phyloP scores from a whole-genome alignment of 176 grass and related monocot genomes.

The Bolboschoenus planiculmis region DNA sequence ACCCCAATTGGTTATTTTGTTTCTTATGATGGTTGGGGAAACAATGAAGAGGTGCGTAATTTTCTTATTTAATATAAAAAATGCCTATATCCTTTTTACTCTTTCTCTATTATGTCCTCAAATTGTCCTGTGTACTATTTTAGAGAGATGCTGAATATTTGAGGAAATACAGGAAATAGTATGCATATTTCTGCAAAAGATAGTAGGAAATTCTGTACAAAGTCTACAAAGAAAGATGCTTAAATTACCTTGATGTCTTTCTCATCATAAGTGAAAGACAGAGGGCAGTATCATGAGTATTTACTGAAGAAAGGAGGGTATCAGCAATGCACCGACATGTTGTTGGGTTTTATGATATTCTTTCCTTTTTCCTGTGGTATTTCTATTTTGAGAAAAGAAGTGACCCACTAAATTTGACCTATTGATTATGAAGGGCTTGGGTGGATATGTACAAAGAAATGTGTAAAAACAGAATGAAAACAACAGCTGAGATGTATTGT shows the following conservation, averaged over 20 bases:
- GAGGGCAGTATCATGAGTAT: not conserved
- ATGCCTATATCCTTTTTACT: not conserved
- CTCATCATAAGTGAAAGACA: not conserved
- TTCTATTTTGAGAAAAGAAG: not conserved
- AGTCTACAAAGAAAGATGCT: not conserved
- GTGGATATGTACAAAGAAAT: not conserved
- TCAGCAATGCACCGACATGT: not conserved
- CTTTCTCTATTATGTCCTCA: not conserved
- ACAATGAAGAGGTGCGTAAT: conserved; percentile 80
- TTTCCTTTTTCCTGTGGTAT: not conserved
- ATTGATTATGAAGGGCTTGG: not conserved
- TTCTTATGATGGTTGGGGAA: conserved; percentile 63
- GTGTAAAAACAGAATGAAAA: not conserved
- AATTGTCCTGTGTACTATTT: not conserved
- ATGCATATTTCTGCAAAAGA: not conserved
- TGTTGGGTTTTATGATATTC: not conserved
- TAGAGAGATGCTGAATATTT: not conserved
- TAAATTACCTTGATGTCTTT: not conserved
- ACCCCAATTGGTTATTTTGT: conserved; percentile 84
- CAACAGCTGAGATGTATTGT: not conserved
- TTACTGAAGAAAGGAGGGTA: not conserved
- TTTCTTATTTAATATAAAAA: conserved; percentile 1
- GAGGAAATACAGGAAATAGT: not conserved
- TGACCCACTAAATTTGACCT: not conserved
- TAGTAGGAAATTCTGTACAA: not conserved